Evolutionary conservation across 768 basidiomycete genomes (phyloP), one percentile per base, ranked within the genome.

Genomic region (Leccinum disarticulatum): DNA sequence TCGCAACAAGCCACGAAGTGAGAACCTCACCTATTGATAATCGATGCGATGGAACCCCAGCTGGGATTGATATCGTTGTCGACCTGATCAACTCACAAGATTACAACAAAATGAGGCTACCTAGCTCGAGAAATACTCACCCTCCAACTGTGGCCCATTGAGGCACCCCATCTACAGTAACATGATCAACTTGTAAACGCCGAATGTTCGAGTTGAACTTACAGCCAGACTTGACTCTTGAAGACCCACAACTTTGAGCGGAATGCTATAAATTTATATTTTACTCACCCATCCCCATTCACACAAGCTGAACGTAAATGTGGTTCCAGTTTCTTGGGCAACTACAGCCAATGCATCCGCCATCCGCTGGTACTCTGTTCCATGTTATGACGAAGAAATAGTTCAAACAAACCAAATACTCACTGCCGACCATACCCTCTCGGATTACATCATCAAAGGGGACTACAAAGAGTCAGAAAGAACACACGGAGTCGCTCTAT

Each of bases 161-260:
- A 68, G 27, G 66, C 71, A 27, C 70, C 71, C 71, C 71, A 72
- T 14, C 83, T 83, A 49, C 13, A 33, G 43, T 38, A 36, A 30
- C 6, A 33, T 17, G 51, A 38, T 60, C 6, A 63, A 41, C 28
- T 19, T 43, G 13, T 13, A 28, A 52, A 43, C 2, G 22, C 4
- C 4, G 46, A 43, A 33, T 4, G 25, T 77, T 13, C 80, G 57
- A 10, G 68, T 61, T 58, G 66, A 70, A 25, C 86, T 81, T 82
- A 87, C 51, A 85, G 66, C 85, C 84, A 86, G 4, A 84, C 83
- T 73, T 85, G 80, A 64, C 75, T 78, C 83, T 85, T 84, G 56
- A 41, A 25, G 19, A n/a, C 13, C 52, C n/a, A 30, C 8, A 17
- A 7, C 28, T 10, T 41, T 52, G n/a, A 58, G 35, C 35, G 3